Percentiles rank a stretch among this genome's conserved stretches.
These are phyloP conservation scores for Alternaria longipes DNA, from an alignment of 2,329 filamentous ascomycete species.

Conservation along the genomic window DNA sequence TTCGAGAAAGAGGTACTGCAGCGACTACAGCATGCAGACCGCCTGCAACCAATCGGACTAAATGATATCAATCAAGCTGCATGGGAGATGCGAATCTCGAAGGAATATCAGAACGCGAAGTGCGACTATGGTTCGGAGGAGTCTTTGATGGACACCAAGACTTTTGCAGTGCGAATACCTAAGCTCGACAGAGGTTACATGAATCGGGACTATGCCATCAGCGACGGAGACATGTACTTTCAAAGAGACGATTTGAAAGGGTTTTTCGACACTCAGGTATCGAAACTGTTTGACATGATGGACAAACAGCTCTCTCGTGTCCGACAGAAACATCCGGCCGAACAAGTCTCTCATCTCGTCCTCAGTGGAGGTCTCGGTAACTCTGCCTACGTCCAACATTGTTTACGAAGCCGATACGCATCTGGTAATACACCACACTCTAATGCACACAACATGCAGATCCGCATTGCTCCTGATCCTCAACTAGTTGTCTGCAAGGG, in stretches of 20 bases:
- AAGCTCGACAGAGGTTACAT: slow-evolving; percentile 31
- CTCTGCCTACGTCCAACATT: slow-evolving; percentile 52
- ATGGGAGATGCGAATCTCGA: slow-evolving; percentile 50
- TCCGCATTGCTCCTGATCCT: slow-evolving; percentile 57
- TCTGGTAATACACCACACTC: slow-evolving; percentile 20
- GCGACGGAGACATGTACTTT: slow-evolving; percentile 33
- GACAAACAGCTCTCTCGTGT: slow-evolving; percentile 43
- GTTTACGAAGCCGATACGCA: slow-evolving; percentile 46
- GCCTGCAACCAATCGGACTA: slow-evolving; percentile 25
- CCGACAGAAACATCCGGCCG: slow-evolving; percentile 33
- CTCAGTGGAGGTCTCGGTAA: slow-evolving; percentile 56
- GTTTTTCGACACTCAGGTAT: slow-evolving; percentile 31
- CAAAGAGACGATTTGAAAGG: slow-evolving; percentile 29
- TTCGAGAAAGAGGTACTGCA: slow-evolving; percentile 37
- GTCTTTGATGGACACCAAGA: slow-evolving; percentile 35
- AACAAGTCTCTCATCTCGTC: slow-evolving; percentile 49
- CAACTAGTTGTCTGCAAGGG: slow-evolving; percentile 66
- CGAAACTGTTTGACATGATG: slow-evolving; percentile 42
- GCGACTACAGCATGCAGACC: slow-evolving; percentile 36
- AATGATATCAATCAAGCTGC: slow-evolving; percentile 41
- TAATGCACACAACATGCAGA: slow-evolving; percentile 33
- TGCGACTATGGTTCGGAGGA: slow-evolving; percentile 45
- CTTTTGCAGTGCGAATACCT: slow-evolving; percentile 43
- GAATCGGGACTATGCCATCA: slow-evolving; percentile 26
- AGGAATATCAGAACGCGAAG: slow-evolving; percentile 49